Evolutionary conservation across 2,329 filamentous ascomycete genomes (phyloP), one percentile per base, ranked within the genome.

Genomic region (Fusarium guadeloupense): DNA sequence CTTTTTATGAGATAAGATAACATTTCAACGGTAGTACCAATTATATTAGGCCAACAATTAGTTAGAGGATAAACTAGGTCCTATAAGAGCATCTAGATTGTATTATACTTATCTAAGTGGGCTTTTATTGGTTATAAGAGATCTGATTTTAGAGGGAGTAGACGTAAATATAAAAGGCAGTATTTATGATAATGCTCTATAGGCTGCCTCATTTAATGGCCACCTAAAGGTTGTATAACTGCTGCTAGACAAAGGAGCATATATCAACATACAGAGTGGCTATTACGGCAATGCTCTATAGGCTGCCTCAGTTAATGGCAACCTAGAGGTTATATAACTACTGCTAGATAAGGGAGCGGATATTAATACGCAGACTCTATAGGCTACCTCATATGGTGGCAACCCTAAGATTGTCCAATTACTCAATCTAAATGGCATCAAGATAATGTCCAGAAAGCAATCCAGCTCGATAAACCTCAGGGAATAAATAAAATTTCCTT

Each of bases 1-100:
- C 7, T 67, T 67, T 26, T 19, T 69, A 21, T 31, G 46, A 33
- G 25, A 46, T 4, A 37, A 66, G 12, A 20, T 9, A 9, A 55
- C 54, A 23, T 64, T 62, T 20, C 37, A 48, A 16, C 50, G 31
- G 23, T 64, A 53, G 66, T 3, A 20, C 45, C 49, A 21, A 5
- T 46, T 64, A 12, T 57, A 63, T 35, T n/a, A n/a, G n/a, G n/a
- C n/a, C n/a, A n/a, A n/a, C n/a, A n/a, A n/a, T n/a, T n/a, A n/a
- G n/a, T n/a, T n/a, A n/a, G n/a, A n/a, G n/a, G n/a, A n/a, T n/a
- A n/a, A n/a, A n/a, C n/a, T n/a, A n/a, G n/a, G n/a, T n/a, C n/a
- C 34, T 37, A 51, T 44, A 23, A 9, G 19, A 41, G 45, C 34
- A 17, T 61, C 47, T 5, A 40, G 38, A 6, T 43, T 65, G 5